These are phyloP conservation scores for Cardamine chenopodiifolia DNA, from an alignment of 345 rosid species.

Conservation along the genomic window DNA sequence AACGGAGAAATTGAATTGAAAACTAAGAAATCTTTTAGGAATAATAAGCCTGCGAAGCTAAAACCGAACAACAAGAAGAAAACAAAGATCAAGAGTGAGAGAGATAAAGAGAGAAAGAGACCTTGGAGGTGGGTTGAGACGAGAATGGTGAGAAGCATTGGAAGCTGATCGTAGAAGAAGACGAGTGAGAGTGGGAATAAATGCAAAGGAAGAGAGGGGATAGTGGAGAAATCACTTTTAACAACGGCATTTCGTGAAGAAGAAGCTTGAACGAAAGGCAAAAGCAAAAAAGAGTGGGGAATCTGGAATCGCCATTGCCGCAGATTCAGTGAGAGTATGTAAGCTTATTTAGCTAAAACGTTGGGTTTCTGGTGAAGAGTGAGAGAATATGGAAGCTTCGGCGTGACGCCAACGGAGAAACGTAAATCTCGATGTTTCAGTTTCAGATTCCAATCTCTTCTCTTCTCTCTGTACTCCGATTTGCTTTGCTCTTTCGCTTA, in stretches of 20 bases:
- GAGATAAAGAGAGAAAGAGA: slow-evolving; percentile 13
- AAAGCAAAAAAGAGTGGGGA: slow-evolving; percentile 34
- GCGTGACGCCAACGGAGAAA: slow-evolving; percentile 46
- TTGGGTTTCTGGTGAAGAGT: slow-evolving; percentile 29
- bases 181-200: slow-evolving; percentile 35
- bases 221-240: slow-evolving; percentile 34
- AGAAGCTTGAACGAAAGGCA: slow-evolving; percentile 36
- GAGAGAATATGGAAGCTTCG: slow-evolving; percentile 34
- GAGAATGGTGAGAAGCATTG: slow-evolving; percentile 15
- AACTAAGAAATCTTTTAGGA: neutral
- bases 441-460: slow-evolving; percentile 38
- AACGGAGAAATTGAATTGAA: slow-evolving; percentile 4
- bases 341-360: neutral
- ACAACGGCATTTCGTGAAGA: slow-evolving; percentile 47
- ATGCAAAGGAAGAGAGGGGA: slow-evolving; percentile 18
- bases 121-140: slow-evolving; percentile 35
- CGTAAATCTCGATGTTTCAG: slow-evolving; percentile 48
- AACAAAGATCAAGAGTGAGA: slow-evolving; percentile 17
- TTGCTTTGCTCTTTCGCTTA: slow-evolving; percentile 38
- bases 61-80: neutral
- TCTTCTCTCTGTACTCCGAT: slow-evolving; percentile 35
- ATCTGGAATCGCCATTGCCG: slow-evolving; percentile 43
- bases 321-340: slow-evolving; percentile 33
- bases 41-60: neutral
- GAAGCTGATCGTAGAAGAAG: slow-evolving; percentile 37